Base-by-base conservation (phyloP, 345 rosid species). In the Citrus trifoliata region DNA sequence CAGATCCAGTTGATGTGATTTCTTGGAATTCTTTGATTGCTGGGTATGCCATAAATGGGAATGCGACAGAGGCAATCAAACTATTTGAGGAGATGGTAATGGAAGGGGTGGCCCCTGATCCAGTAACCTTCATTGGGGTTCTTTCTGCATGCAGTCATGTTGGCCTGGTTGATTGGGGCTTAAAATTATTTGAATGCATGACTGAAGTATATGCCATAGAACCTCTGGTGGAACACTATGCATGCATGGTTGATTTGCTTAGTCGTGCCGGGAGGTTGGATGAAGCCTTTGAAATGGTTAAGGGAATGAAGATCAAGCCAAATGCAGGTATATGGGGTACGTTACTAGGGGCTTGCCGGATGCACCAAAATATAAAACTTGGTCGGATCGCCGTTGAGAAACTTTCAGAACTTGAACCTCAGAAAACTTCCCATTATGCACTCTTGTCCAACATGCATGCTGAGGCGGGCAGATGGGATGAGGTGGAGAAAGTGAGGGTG, bases 1-100 rank as follows among this genome's bases (percentile, higher is more conserved):
- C 64, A 24, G 60, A 53, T 38, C 62, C 71, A 65, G 46, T 64
- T 21, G 87, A 85, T 73, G 72, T 74, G 4, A 71, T 85, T 53
- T 83, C 90, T 59, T 85, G 87, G 88, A 88, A 85, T 68, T 80
- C 87, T n/a, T 66, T 87, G 82, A 83, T 87, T 35, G 55, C 76
- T 61, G 87, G 85, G 35, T 82, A 85, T 79, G 87, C 88, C n/a
- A 33, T 80, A 28, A 80, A 83, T 77, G 87, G 90, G 46, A 69
- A 22, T 30, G 88, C 86, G 28, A 79, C 22, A 32, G 84, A 80
- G 71, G 87, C 90, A 25, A 33, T 87, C 25, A 56, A 80, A 72
- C 81, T 82, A 62, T 80, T 85, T 24, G 75, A 83, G 65, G 77
- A 70, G 66, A 88, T 85, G 90, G 48, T 53, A 24, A 76, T 4